Percentiles rank a stretch among this genome's conserved stretches.
Evolutionary conservation across 129 eudicot genomes (phyloP).

Genomic region (Flaveria linearis): DNA sequence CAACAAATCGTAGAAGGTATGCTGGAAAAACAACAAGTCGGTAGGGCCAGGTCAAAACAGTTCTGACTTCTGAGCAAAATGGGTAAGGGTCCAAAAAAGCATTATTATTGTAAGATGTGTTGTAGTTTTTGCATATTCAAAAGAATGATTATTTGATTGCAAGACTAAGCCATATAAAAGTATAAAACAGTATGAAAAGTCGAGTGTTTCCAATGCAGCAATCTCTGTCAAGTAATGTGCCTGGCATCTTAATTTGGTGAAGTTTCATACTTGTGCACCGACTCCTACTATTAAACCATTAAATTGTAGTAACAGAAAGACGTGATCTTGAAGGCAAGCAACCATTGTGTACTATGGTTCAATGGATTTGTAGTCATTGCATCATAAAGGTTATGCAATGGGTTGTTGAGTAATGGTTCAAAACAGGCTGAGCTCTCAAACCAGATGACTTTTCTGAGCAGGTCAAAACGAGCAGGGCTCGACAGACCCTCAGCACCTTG

Average conservation of each 20-base stretch:
- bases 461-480: neutral
- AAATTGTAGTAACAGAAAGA: neutral
- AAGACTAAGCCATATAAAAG: neutral
- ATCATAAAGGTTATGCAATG: neutral
- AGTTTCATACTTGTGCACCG: neutral
- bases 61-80: neutral
- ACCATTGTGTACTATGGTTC: neutral
- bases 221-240: neutral
- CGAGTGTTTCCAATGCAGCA: neutral
- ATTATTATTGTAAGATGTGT: neutral
- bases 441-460: neutral
- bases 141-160: conserved; percentile 1
- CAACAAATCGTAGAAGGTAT: conserved; percentile 4
- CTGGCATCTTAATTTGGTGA: neutral
- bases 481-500: neutral
- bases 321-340: neutral
- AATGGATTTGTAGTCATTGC: neutral
- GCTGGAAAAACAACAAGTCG: neutral
- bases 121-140: neutral
- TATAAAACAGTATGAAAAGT: neutral
- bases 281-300: neutral
- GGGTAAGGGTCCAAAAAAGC: neutral
- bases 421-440: neutral
- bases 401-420: neutral
- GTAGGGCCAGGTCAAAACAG: neutral